phyloP scores from a whole-genome alignment of 306 rosid species.

The Astragalus glycyphyllos region DNA sequence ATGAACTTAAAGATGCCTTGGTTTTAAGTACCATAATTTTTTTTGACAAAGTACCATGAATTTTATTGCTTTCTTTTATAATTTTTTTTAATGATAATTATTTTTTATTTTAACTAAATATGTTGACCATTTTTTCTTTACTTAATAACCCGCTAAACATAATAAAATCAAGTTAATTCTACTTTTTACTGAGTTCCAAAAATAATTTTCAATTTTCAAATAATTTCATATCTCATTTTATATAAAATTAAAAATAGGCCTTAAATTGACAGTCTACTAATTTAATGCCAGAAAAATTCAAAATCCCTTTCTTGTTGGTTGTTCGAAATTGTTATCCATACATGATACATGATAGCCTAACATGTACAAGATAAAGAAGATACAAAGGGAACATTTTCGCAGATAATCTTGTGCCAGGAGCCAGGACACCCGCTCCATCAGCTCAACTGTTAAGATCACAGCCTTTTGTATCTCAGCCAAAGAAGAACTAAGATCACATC shows the following conservation, averaged over 20 bases:
- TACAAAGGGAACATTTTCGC: conserved; percentile 32
- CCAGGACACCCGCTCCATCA: conserved; percentile 39
- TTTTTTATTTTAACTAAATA: no score
- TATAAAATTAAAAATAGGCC: not conserved
- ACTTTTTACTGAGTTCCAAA: not conserved
- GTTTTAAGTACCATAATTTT: no score
- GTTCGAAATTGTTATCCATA: conserved; percentile 49
- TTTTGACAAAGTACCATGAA: no score
- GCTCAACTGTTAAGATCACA: no score
- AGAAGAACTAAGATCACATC: conserved; percentile 48
- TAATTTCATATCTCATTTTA: not conserved
- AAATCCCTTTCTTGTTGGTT: conserved; percentile 37
- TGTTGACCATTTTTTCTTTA: no score
- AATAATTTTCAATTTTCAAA: not conserved
- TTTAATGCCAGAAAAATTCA: conserved; percentile 35
- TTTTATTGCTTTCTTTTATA: no score
- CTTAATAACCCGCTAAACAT: no score
- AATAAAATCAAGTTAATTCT: not conserved
- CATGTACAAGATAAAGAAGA: conserved; percentile 49
- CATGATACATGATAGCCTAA: conserved; percentile 46
- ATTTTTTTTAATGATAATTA: no score
- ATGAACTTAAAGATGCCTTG: no score
- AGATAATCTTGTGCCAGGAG: conserved; percentile 36
- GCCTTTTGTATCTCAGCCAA: conserved; percentile 45
- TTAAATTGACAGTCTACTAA: conserved; percentile 33